These are phyloP conservation scores for Aspergillus sp. DNA, from an alignment of 2,329 filamentous ascomycete species.

Conservation along the genomic window DNA sequence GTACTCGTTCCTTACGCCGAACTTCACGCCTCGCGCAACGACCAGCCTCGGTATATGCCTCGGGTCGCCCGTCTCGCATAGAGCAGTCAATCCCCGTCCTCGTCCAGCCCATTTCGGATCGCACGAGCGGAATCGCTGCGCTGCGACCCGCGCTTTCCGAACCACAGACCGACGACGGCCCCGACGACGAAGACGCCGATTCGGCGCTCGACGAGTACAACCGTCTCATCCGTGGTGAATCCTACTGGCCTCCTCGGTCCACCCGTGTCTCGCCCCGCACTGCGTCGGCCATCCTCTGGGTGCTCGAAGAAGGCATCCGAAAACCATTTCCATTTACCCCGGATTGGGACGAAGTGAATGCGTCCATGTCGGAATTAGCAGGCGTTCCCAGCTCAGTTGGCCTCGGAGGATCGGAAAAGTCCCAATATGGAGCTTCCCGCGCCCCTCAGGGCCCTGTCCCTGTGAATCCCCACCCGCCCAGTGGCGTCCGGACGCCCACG, in stretches of 20 bases:
- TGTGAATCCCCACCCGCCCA: constrained; percentile 49
- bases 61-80: constrained; percentile 25
- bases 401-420: constrained; percentile 53
- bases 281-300: constrained; percentile 85
- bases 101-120: constrained; percentile 22
- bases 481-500: constrained; percentile 75
- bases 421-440: constrained; percentile 57
- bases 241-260: constrained; percentile 53
- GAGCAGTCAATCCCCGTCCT: constrained; percentile 27
- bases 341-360: constrained; percentile 82
- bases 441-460: constrained; percentile 53
- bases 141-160: constrained; percentile 33
- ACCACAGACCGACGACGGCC: constrained; percentile 32
- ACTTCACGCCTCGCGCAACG: constrained; percentile 44
- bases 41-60: constrained; percentile 46
- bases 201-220: constrained; percentile 32
- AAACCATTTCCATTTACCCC: constrained; percentile 79
- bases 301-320: constrained; percentile 85
- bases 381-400: constrained; percentile 52
- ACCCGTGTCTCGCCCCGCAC: constrained; percentile 76
- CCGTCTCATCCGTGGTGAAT: constrained; percentile 32
- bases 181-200: constrained; percentile 16
- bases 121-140: constrained; percentile 18
- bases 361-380: constrained; percentile 84
- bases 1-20: constrained; percentile 53